Percentiles rank a stretch among this genome's conserved stretches.
Conservation (phyloP, 2,329 filamentous ascomycete species). For the Aspergillus uvarum region DNA sequence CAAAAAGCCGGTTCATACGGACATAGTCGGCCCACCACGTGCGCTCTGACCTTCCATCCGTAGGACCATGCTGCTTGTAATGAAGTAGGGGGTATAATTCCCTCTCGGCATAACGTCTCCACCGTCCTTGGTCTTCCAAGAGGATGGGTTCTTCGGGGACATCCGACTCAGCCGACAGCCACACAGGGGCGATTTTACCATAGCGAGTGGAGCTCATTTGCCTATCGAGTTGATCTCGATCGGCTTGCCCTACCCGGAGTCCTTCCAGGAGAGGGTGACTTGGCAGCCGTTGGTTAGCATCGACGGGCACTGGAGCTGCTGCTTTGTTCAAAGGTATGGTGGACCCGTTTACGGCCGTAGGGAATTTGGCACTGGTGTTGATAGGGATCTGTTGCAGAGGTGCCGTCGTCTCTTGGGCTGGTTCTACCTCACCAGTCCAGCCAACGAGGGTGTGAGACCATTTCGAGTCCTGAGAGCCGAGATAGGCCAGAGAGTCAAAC, state of each 20-base stretch:
- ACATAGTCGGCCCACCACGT: slow-evolving; percentile 91
- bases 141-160: slow-evolving; percentile 65
- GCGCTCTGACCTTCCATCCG: slow-evolving; percentile 77
- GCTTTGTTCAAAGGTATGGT: slow-evolving; percentile 64
- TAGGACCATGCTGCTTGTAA: slow-evolving; percentile 92
- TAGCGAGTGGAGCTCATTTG: slow-evolving; percentile 71
- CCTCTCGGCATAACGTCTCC: slow-evolving; percentile 87
- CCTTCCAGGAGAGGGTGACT: slow-evolving; percentile 65
- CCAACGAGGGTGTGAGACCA: slow-evolving; percentile 94
- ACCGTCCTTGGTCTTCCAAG: slow-evolving; percentile 78
- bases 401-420: slow-evolving; percentile 27
- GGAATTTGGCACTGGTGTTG: slow-evolving; percentile 26
- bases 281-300: slow-evolving; percentile 57
- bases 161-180: slow-evolving; percentile 78
- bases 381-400: slow-evolving; percentile 33
- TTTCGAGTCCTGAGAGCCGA: slow-evolving; percentile 76
- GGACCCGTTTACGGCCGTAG: slow-evolving; percentile 34
- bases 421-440: slow-evolving; percentile 87
- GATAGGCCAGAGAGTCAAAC: slow-evolving; percentile 84
- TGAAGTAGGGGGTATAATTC: slow-evolving; percentile 92
- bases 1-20: slow-evolving; percentile 88
- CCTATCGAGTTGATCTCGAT: slow-evolving; percentile 71
- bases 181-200: slow-evolving; percentile 81
- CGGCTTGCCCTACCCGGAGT: slow-evolving; percentile 67
- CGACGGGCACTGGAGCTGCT: slow-evolving; percentile 75